phyloP scores from a whole-genome alignment of 1,139 yeast genomes.

The Geotrichum siamense region DNA sequence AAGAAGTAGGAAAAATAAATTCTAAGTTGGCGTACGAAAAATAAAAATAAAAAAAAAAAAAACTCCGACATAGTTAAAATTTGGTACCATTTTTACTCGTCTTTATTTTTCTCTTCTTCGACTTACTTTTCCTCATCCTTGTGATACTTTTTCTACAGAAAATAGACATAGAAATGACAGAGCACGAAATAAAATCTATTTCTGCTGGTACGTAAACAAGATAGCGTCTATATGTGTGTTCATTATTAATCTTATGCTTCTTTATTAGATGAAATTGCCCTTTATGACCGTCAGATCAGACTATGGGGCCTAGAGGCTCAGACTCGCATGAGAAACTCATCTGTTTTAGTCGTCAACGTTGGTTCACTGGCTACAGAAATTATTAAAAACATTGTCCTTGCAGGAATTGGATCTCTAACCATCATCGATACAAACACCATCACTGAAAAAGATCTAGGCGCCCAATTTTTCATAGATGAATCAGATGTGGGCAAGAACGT shows the following conservation, averaged over 20 bases:
- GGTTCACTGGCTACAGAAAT: slow-evolving; percentile 75
- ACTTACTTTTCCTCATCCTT: too few species aligned
- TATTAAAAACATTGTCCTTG: slow-evolving; percentile 76
- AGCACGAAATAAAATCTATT: slow-evolving; percentile 10
- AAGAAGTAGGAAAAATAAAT: too few species aligned
- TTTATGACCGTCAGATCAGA: slow-evolving; percentile 91
- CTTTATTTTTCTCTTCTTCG: too few species aligned
- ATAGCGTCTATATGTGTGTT: background rate
- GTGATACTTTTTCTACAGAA: too few species aligned
- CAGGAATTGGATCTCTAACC: slow-evolving; percentile 77
- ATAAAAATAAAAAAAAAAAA: too few species aligned
- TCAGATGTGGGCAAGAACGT: slow-evolving; percentile 32
- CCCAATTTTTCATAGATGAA: slow-evolving; percentile 69
- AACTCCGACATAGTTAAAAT: too few species aligned
- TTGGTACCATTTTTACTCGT: too few species aligned
- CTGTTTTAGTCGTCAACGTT: slow-evolving; percentile 57
- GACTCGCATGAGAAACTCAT: slow-evolving; percentile 65
- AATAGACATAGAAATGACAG: slow-evolving; percentile 10
- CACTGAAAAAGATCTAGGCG: slow-evolving; percentile 56
- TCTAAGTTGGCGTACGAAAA: too few species aligned
- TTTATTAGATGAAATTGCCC: slow-evolving; percentile 66
- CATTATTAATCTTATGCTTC: background rate
- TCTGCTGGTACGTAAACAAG: slow-evolving; percentile 21
- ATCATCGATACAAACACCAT: slow-evolving; percentile 56
- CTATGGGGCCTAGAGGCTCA: slow-evolving; percentile 97